A percentile compares a stretch with the other conserved stretches of the same genome.
phyloP scores from a whole-genome alignment of 306 rosid genomes.

The Quercus agrifolia region DNA sequence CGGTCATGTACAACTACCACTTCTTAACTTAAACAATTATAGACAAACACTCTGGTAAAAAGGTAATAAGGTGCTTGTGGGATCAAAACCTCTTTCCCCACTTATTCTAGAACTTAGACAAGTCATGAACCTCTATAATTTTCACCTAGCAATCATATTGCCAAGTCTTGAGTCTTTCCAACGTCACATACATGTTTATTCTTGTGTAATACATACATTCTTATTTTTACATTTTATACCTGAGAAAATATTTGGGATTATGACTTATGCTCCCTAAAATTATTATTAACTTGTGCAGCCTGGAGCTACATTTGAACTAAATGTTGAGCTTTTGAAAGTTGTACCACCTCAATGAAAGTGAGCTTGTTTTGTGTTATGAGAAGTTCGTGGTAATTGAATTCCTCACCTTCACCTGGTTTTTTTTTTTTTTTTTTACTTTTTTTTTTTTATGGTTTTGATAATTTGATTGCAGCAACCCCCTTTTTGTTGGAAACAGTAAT shows the following conservation, averaged over 20 bases:
- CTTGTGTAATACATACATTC: background rate
- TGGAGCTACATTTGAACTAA: slow-evolving; percentile 86
- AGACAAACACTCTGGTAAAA: background rate
- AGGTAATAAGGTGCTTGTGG: background rate
- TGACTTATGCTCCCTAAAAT: slow-evolving; percentile 17
- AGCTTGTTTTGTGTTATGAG: slow-evolving; percentile 14
- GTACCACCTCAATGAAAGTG: slow-evolving; percentile 37
- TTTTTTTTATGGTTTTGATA: background rate
- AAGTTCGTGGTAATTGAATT: background rate
- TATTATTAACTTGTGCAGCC: slow-evolving; percentile 61
- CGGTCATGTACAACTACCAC: background rate
- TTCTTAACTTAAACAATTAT: background rate
- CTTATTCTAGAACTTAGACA: background rate
- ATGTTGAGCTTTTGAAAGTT: slow-evolving; percentile 77
- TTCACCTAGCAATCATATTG: background rate
- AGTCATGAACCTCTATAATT: too few species aligned
- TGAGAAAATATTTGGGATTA: background rate
- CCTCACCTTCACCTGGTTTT: background rate
- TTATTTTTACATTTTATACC: background rate
- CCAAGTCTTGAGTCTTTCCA: background rate
- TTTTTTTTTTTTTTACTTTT: background rate
- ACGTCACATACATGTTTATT: background rate
- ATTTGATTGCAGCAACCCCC: background rate
- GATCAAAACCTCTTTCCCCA: background rate
- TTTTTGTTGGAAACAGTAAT: background rate